Evolutionary conservation across 441 rosid species (phyloP), one percentile per base, ranked within the genome.

Genomic region (Biscutella laevigata): DNA sequence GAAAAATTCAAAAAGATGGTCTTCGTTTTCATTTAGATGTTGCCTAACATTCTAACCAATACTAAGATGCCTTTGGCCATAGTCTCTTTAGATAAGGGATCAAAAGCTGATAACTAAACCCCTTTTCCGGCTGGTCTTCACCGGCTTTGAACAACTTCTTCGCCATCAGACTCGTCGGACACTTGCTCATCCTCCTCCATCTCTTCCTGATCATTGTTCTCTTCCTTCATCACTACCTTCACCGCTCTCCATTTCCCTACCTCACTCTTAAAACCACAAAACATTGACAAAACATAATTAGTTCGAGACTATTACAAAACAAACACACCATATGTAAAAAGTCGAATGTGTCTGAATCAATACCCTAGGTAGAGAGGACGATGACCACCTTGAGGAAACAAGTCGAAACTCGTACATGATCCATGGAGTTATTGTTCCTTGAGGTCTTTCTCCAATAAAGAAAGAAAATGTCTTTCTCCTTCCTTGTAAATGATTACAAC

Each of bases 81-180:
- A n/a, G n/a, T n/a, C n/a, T n/a, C n/a, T n/a, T n/a, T n/a, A n/a
- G n/a, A n/a, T n/a, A n/a, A n/a, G n/a, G n/a, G n/a, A n/a, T n/a
- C n/a, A n/a, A n/a, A n/a, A n/a, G n/a, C n/a, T n/a, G n/a, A n/a
- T n/a, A n/a, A n/a, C n/a, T n/a, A n/a, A n/a, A n/a, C n/a, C 20
- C 20, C 20, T 17, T 17, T 17, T 17, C 20, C 3, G 20, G 20
- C 20, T 17, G 1, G 14, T 34, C 12, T 41, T 57, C 54, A 66
- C 51, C 70, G 53, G 43, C 66, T 67, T 54, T 67, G 71, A 54
- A 67, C 52, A 60, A 67, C 71, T 24, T 67, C 71, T 55, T 67
- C 71, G 0, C 71, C 71, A 61, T 67, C 71, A 27, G 71, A 67
- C 24, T 67, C 71, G 2, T 67, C 71, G 1, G 71, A 67, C 4